Evolutionary conservation across 1,284 basidiomycete genomes (phyloP).

Genomic region (Hypsizygus ulmarius): DNA sequence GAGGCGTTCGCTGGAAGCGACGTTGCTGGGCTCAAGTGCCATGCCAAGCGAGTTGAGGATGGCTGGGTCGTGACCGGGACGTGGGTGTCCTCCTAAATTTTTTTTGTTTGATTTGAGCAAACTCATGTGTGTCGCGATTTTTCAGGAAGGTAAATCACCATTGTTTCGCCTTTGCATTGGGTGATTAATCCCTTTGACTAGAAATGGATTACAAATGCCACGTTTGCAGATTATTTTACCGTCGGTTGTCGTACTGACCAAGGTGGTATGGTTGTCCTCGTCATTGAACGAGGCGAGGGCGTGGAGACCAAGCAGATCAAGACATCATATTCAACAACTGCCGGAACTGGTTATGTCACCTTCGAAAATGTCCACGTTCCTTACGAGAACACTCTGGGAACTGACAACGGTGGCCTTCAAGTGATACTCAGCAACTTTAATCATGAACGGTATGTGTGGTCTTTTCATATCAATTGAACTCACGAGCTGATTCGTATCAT

Average conservation of each 20-base stretch:
- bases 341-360: slow-evolving; percentile 78
- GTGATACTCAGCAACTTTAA: slow-evolving; percentile 59
- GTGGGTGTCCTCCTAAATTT: slow-evolving; percentile 55
- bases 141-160: slow-evolving; percentile 16
- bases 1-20: slow-evolving; percentile 71
- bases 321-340: slow-evolving; percentile 66
- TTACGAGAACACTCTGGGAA: slow-evolving; percentile 77
- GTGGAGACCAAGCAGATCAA: slow-evolving; percentile 80
- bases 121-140: not conserved
- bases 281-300: slow-evolving; percentile 66
- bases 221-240: slow-evolving; percentile 53
- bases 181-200: slow-evolving; percentile 15
- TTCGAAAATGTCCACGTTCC: slow-evolving; percentile 84
- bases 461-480: slow-evolving; percentile 1
- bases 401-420: slow-evolving; percentile 74
- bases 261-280: slow-evolving; percentile 74
- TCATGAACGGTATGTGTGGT: slow-evolving; percentile 26
- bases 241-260: slow-evolving; percentile 60
- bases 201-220: slow-evolving; percentile 84
- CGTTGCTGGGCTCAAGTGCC: slow-evolving; percentile 50
- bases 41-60: slow-evolving; percentile 33
- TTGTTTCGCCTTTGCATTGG: not conserved
- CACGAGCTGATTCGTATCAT: not conserved
- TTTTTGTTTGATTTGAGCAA: not conserved
- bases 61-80: slow-evolving; percentile 43